A percentile compares a stretch with the other conserved stretches of the same genome.
Conservation (phyloP, 768 basidiomycete genomes). For the Paxillus ammoniavirescens region DNA sequence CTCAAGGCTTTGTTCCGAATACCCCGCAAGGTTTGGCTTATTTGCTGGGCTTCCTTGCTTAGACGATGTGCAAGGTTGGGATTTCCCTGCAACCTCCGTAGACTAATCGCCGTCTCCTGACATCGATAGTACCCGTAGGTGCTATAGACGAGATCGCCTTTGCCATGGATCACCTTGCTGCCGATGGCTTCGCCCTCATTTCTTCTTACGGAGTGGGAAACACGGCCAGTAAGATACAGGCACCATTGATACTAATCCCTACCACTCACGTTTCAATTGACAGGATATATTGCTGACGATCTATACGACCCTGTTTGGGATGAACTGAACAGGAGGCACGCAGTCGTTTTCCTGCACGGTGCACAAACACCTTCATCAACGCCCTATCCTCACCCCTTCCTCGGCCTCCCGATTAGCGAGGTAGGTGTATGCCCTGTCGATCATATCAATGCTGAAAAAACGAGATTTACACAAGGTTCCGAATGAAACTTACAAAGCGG, state of each 20-base stretch:
- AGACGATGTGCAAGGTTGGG: conserved; percentile 57
- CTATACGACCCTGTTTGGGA: conserved; percentile 65
- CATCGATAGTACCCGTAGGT: conserved; percentile 38
- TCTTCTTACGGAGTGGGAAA: conserved; percentile 64
- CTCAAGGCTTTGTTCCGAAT: conserved; percentile 43
- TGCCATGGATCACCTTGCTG: conserved; percentile 57
- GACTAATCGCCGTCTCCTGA: conserved; percentile 5
- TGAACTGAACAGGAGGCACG: conserved; percentile 57
- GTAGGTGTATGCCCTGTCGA: conserved; percentile 32
- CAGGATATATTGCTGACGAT: conserved; percentile 68
- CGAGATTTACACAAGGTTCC: conserved; percentile 51
- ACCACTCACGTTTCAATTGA: conserved; percentile 8
- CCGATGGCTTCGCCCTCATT: conserved; percentile 62
- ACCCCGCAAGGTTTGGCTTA: conserved; percentile 65
- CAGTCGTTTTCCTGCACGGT: conserved; percentile 73
- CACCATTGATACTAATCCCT: background rate
- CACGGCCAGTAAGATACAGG: conserved; percentile 46
- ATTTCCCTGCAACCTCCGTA: background rate
- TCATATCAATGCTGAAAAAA: background rate
- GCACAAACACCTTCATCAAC: conserved; percentile 63
- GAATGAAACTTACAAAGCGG: conserved; percentile 81
- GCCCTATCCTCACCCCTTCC: conserved; percentile 58
- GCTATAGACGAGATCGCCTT: conserved; percentile 59
- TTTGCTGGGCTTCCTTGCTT: conserved; percentile 65
- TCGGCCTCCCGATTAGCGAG: conserved; percentile 71